Evolutionary conservation across 2,329 filamentous ascomycete species (phyloP).

Genomic region (Colletotrichum incanum): DNA sequence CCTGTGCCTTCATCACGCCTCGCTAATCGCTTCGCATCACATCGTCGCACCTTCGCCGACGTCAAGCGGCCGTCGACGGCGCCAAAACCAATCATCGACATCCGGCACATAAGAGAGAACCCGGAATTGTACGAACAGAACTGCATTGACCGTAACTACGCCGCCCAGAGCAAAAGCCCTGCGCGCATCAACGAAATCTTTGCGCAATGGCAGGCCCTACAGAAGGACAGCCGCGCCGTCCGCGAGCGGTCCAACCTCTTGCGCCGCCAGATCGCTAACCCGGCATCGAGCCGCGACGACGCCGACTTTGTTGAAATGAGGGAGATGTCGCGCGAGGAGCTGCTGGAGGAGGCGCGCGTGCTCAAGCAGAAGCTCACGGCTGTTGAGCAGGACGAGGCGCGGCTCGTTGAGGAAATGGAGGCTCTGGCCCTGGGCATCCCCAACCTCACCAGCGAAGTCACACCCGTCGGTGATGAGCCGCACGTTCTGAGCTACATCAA

Average conservation of each 20-base stretch:
- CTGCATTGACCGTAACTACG: conserved; percentile 89
- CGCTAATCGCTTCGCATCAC: not conserved
- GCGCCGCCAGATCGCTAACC: conserved; percentile 70
- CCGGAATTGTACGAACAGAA: conserved; percentile 86
- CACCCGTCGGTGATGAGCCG: conserved; percentile 79
- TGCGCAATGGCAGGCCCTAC: conserved; percentile 72
- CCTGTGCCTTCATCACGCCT: not conserved
- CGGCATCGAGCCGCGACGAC: conserved; percentile 62
- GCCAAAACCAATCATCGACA: conserved; percentile 84
- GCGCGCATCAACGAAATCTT: conserved; percentile 70
- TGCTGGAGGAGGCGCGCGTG: conserved; percentile 75
- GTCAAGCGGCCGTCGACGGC: conserved; percentile 76
- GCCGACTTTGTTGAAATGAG: conserved; percentile 54
- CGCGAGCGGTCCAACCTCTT: conserved; percentile 78
- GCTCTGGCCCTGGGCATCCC: conserved; percentile 83
- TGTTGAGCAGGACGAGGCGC: conserved; percentile 75
- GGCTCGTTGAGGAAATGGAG: conserved; percentile 77
- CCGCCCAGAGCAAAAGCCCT: conserved; percentile 67
- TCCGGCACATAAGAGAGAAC: conserved; percentile 92
- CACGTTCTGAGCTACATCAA: conserved; percentile 85
- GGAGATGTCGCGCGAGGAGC: conserved; percentile 61
- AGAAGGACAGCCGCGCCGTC: conserved; percentile 72
- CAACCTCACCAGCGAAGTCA: conserved; percentile 85
- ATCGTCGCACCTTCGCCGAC: conserved; percentile 45
- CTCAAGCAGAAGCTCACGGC: conserved; percentile 75